Evolutionary conservation across 2,329 filamentous ascomycete genomes (phyloP).

Genomic region (Teratosphaeria destructans): DNA sequence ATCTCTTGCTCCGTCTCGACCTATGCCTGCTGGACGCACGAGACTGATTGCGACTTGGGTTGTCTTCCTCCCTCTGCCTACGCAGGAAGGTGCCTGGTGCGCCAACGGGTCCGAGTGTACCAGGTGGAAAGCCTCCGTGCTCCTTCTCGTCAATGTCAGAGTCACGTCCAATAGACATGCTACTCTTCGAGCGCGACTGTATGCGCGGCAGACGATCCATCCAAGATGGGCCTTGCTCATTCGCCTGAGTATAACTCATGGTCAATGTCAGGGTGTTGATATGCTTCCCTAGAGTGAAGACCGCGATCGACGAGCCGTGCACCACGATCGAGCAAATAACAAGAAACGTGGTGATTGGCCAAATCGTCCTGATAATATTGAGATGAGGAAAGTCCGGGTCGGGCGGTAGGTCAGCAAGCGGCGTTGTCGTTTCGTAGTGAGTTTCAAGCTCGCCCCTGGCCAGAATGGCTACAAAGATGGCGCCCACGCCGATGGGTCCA

Average conservation of each 20-base stretch:
- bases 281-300: constrained; percentile 93
- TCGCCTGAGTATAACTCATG: constrained; percentile 87
- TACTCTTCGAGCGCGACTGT: constrained; percentile 72
- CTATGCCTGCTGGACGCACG: constrained; percentile 58
- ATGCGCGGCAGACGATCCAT: constrained; percentile 82
- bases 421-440: constrained; percentile 53
- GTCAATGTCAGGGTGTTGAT: constrained; percentile 95
- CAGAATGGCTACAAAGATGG: constrained; percentile 88
- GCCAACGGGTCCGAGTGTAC: constrained; percentile 60
- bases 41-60: constrained; percentile 48
- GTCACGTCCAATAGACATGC: constrained; percentile 65
- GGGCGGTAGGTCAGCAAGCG: constrained; percentile 52
- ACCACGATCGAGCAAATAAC: constrained; percentile 91
- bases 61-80: constrained; percentile 66
- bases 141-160: constrained; percentile 47
- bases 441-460: constrained; percentile 85
- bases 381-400: constrained; percentile 49
- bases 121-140: constrained; percentile 47
- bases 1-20: constrained; percentile 49
- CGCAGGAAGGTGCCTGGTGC: constrained; percentile 68
- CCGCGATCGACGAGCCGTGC: constrained; percentile 94
- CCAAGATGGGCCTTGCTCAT: constrained; percentile 83
- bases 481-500: constrained; percentile 91
- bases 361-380: constrained; percentile 72
- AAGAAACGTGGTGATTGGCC: constrained; percentile 90